Evolutionary conservation across 768 basidiomycete species (phyloP), one percentile per base, ranked within the genome.

Genomic region (Tricholoma bakamatsutake): DNA sequence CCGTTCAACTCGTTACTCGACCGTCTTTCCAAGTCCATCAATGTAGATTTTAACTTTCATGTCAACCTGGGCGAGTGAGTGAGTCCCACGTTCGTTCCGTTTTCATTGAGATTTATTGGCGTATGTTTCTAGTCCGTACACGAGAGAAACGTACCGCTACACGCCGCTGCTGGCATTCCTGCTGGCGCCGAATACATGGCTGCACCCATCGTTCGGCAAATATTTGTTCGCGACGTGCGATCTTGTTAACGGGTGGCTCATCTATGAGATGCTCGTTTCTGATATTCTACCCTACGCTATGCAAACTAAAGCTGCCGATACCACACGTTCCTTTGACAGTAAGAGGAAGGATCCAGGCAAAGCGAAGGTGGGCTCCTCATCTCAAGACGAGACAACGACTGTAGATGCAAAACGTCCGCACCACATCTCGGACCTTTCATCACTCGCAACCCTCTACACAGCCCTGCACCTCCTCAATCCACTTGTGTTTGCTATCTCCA

Each of bases 401-500:
- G 34, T 35, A 13, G 10, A 35, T 12, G 11, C 10, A 35, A 11
- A 21, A 50, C 9, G 33, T 13, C 34, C 21, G 21, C 21, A 37
- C 24, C 4, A 9, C 24, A 52, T 27, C 2, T 2, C 27, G 5
- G 24, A 28, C 10, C 9, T 1, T 5, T 17, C 39, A 27, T 31
- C 28, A 4, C 64, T 70, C 53, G 85, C 88, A 5, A 77, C 80
- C 1, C 61, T 84, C n/a, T 83, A 83, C 61, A 80, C 82, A 34
- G 73, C 82, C 0, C 64, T 88, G 2, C 92, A 98, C 74, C 84
- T 98, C 2, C 78, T 98, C 56, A 98, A 95, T 71, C 97, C 97
- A 0, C 80, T 99, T 62, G 88, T 96, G 2, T 90, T 97, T 69
- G 88, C 93, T 59, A 98, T 99, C 63, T 97, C 95, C 6, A 98